Evolutionary conservation across 2,329 filamentous ascomycete species (phyloP), one percentile per base, ranked within the genome.

Genomic region (Diaporthe capsici): DNA sequence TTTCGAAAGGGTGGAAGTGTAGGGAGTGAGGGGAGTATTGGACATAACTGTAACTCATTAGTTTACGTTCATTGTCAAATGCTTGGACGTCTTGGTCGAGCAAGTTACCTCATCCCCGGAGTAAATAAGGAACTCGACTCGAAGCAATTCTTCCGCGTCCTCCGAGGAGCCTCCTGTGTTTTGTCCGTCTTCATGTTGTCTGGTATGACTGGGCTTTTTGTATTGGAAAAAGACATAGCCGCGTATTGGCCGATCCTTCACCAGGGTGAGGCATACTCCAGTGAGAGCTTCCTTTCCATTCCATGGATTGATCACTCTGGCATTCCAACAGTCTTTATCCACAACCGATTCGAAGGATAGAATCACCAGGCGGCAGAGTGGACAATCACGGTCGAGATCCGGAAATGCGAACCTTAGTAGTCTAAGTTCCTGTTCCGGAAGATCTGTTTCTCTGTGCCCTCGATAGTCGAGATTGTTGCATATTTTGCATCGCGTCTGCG

Each of bases 341-440:
- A 49, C 47, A 49, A 49, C 17, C 47, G 47, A 49, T 49, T 49
- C 47, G 47, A n/a, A 8, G 47, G 17, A 20, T 22, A 17, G 20
- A n/a, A 49, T 49, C 22, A 49, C 6, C 20, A 49, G 20, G 17
- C 17, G 47, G 7, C 47, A 49, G n/a, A 22, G 20, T 22, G 20
- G 47, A 17, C 47, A 49, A 22, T 49, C 20, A 9, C 47, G 17
- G 17, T 49, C 20, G 47, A 49, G 17, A 2, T 22, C 20, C 3
- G 20, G 15, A 17, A 49, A 49, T 22, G 0, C 1, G 20, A 49
- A 1, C 4, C 9, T 1, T 22, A 49, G 8, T 9, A 0, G n/a
- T n/a, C n/a, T 1, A 3, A 49, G 47, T 49, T 49, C 0, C 0
- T n/a, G 3, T 8, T 2, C 0, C 42, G 6, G 1, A 7, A 47